Base-by-base conservation (phyloP, 2,329 filamentous ascomycete species). In the Arthrobotrys megalospora region DNA sequence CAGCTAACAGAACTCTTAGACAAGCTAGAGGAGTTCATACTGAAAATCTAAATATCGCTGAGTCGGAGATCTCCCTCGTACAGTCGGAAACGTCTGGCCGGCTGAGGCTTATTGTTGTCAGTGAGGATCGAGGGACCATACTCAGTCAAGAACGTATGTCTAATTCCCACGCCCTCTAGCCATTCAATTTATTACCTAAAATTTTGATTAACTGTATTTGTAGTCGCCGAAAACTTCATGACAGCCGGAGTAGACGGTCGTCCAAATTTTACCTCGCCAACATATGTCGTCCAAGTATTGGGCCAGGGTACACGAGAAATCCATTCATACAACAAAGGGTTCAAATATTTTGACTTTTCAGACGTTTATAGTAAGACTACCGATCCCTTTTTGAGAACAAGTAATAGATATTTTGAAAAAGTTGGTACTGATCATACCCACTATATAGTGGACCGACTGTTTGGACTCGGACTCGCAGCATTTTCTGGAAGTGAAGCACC, bases 211-310 rank as follows among this genome's bases (percentile, higher is more conserved):
- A 67, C 34, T 2, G 16, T 1, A 11, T 11, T 28, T 21, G 5
- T 55, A 67, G 64, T 67, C 2, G 47, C 64, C 3, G 47, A 53
- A 53, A 47, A 67, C 47, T 67, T 67, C 47, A 67, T 67, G 47
- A 43, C 48, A 24, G 7, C 48, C 21, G 47, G 3, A 36, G 41
- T 14, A 47, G 47, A 47, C 28, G 32, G 24, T 28, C 32, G 48
- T 28, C 21, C 64, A 41, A 58, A 12, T 5, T 67, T 67, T 24
- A 16, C 34, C 32, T 55, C 64, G 6, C 47, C 64, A 28, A 67
- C 64, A 3, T 67, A 67, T 10, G 47, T 53, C 0, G 50, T 55
- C 11, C 64, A 67, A 28, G 11, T 67, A n/a, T n/a, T 53, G 16
- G 50, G 47, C 3, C 50, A 41, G 6, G 64, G 64, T 1, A 55